Evolutionary conservation across 768 basidiomycete species (phyloP).

Genomic region (Boletus vinaceobasis): DNA sequence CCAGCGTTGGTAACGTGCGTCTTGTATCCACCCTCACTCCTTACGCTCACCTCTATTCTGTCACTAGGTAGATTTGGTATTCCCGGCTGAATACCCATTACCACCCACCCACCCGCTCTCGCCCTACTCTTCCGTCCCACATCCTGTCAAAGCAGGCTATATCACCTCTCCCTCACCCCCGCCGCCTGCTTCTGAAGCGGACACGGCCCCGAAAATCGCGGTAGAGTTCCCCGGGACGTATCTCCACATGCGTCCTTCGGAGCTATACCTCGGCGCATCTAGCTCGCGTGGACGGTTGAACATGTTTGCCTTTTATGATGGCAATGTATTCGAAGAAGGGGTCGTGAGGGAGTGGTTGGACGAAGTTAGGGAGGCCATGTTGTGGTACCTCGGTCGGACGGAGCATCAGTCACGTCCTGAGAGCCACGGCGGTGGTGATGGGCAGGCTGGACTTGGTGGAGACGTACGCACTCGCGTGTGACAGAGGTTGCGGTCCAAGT

Average conservation of each 20-base stretch:
- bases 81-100: slow-evolving; percentile 38
- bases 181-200: neutral
- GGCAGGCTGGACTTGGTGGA: neutral
- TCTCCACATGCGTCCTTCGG: slow-evolving; percentile 44
- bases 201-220: slow-evolving; percentile 8
- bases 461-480: neutral
- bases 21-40: no score
- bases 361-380: slow-evolving; percentile 37
- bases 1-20: slow-evolving; percentile 31
- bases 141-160: slow-evolving; percentile 11
- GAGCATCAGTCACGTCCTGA: neutral
- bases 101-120: slow-evolving; percentile 22
- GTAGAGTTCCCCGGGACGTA: slow-evolving; percentile 5
- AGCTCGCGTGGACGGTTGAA: slow-evolving; percentile 33
- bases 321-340: slow-evolving; percentile 42
- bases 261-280: slow-evolving; percentile 42
- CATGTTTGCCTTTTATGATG: slow-evolving; percentile 39
- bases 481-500: neutral
- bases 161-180: neutral
- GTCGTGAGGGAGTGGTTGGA: slow-evolving; percentile 46
- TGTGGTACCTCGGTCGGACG: slow-evolving; percentile 30
- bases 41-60: neutral
- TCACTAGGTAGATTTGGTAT: slow-evolving; percentile 31
- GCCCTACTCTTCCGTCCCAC: slow-evolving; percentile 17
- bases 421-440: neutral